Evolutionary conservation across 805 yeast species (phyloP).

Genomic region (Pichia sporocuriosa): DNA sequence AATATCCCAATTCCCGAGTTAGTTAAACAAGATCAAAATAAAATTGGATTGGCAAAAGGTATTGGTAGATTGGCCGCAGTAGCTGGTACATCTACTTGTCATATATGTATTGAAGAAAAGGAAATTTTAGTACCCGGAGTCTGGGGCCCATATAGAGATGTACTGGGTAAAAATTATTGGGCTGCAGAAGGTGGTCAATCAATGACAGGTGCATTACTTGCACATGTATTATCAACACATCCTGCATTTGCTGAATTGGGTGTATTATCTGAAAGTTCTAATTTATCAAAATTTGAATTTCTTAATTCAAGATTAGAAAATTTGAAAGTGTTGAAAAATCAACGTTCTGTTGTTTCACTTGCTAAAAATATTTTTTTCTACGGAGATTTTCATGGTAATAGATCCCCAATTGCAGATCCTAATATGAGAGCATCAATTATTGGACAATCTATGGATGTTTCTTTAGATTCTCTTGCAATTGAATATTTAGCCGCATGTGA

Average conservation of each 20-base stretch:
- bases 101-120: constrained; percentile 76
- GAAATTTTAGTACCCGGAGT: constrained; percentile 92
- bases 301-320: constrained; percentile 70
- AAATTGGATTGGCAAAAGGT: constrained; percentile 48
- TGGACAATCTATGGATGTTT: constrained; percentile 87
- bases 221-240: constrained; percentile 80
- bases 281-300: constrained; percentile 72
- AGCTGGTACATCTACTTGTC: constrained; percentile 98
- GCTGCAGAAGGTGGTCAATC: constrained; percentile 99
- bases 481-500: constrained; percentile 92
- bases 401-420: constrained; percentile 97
- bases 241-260: constrained; percentile 78
- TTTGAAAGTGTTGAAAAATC: constrained; percentile 47
- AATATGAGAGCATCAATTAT: constrained; percentile 86
- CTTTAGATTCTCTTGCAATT: constrained; percentile 77
- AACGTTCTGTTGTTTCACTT: constrained; percentile 69
- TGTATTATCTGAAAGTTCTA: constrained; percentile 58
- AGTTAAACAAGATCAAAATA: constrained; percentile 41
- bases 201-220: constrained; percentile 90
- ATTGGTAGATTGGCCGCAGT: constrained; percentile 92
- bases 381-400: constrained; percentile 94
- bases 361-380: constrained; percentile 85
- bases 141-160: constrained; percentile 98
- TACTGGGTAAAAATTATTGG: constrained; percentile 86
- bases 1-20: constrained; percentile 49